phyloP scores from a whole-genome alignment of 1,139 yeast species.

The Nakaseomyces sp. region DNA sequence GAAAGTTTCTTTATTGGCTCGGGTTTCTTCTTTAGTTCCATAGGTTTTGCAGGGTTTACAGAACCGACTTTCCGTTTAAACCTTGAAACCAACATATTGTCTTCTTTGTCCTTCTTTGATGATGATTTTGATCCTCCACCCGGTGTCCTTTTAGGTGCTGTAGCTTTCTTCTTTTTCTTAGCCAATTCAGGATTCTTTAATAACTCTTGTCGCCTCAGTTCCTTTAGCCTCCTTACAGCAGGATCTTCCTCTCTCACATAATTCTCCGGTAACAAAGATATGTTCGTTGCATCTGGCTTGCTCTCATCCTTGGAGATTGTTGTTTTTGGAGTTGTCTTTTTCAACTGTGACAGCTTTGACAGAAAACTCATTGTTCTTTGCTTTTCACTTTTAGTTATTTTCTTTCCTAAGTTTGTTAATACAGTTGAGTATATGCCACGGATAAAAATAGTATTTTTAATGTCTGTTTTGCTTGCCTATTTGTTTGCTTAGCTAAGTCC shows the following conservation, averaged over 20 bases:
- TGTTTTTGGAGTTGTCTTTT: constrained; percentile 11
- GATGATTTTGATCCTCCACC: constrained; percentile 11
- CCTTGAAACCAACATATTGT: constrained; percentile 15
- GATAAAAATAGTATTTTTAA: no score
- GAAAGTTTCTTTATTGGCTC: constrained; percentile 42
- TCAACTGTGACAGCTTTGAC: constrained; percentile 13
- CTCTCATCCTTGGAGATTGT: not conserved
- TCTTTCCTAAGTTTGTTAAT: no score
- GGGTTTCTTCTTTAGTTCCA: constrained; percentile 18
- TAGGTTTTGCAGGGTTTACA: constrained; percentile 9
- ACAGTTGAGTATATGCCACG: no score
- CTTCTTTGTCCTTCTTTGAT: constrained; percentile 10
- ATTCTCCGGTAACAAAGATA: constrained; percentile 23
- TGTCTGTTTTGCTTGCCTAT: no score
- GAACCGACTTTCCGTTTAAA: constrained; percentile 18
- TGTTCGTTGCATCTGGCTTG: constrained; percentile 8
- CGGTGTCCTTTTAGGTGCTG: constrained; percentile 8
- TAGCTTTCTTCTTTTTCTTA: constrained; percentile 8
- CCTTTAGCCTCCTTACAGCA: constrained; percentile 49
- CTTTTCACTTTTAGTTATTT: no score
- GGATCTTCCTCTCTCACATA: constrained; percentile 34
- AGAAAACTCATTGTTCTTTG: constrained; percentile 16
- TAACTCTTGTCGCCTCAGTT: constrained; percentile 49
- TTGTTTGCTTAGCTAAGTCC: no score
- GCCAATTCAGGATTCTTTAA: constrained; percentile 30